A percentile compares a stretch with the other conserved stretches of the same genome.
Evolutionary conservation across 805 yeast species (phyloP).

Genomic region (Wickerhamomyces rabaulensis): DNA sequence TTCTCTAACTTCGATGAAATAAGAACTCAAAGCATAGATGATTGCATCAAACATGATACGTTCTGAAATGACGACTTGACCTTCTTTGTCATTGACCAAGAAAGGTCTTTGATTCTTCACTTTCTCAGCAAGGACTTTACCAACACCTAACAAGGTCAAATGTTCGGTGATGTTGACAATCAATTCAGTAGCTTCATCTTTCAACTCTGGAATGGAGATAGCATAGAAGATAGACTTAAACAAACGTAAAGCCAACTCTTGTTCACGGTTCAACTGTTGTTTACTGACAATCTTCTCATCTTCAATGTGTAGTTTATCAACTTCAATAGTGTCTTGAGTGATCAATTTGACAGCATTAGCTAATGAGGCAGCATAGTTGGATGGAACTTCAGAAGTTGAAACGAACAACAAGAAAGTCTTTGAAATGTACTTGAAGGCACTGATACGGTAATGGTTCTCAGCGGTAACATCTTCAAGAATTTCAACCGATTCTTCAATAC

Average conservation of each 20-base stretch:
- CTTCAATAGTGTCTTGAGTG: slow-evolving; percentile 29
- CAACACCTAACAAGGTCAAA: slow-evolving; percentile 70
- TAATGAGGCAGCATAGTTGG: slow-evolving; percentile 36
- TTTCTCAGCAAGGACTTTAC: slow-evolving; percentile 65
- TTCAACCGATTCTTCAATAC: slow-evolving; percentile 70
- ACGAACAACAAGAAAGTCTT: slow-evolving; percentile 65
- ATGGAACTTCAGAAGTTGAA: slow-evolving; percentile 35
- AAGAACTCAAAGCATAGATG: slow-evolving; percentile 73
- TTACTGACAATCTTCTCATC: slow-evolving; percentile 43
- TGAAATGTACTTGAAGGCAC: slow-evolving; percentile 71
- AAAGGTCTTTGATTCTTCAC: slow-evolving; percentile 65
- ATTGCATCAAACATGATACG: slow-evolving; percentile 70
- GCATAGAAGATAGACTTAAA: slow-evolving; percentile 72
- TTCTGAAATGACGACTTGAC: slow-evolving; percentile 63
- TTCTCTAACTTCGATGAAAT: slow-evolving; percentile 61
- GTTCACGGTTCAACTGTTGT: slow-evolving; percentile 51
- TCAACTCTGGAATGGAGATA: slow-evolving; percentile 66
- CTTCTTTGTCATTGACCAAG: slow-evolving; percentile 75
- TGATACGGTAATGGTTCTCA: slow-evolving; percentile 60
- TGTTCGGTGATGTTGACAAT: slow-evolving; percentile 71
- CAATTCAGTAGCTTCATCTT: slow-evolving; percentile 58
- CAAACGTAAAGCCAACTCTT: slow-evolving; percentile 57
- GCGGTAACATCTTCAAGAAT: slow-evolving; percentile 60
- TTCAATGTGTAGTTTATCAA: slow-evolving; percentile 25
- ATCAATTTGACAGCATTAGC: slow-evolving; percentile 44